Evolutionary conservation across 345 rosid genomes (phyloP), one percentile per base, ranked within the genome.

Genomic region (Tarenaya hassleriana): DNA sequence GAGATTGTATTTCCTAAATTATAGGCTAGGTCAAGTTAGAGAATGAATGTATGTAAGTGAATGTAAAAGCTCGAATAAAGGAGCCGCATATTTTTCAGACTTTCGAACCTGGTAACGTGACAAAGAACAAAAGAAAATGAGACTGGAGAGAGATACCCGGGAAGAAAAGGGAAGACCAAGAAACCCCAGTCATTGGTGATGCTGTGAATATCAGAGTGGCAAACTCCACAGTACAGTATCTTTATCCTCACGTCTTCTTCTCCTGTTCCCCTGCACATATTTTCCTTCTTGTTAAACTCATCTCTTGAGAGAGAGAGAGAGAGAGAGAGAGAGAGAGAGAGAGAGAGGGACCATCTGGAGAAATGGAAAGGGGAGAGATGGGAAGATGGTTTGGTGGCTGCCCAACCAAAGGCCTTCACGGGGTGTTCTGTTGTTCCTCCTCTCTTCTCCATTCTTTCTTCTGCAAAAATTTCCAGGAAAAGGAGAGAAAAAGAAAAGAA

Each of bases 171-270:
- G 45, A 74, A 79, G 9, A 41, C 18, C 3, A 74, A 33, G 16
- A 8, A 4, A 0, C 81, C 83, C 79, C 81, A 79, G 9, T 73
- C 77, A 24, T 73, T 75, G 61, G 62, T 79, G 4, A 71, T 37
- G 62, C 50, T 68, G 42, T 64, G 66, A 31, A 77, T 54, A 61
- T 77, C 81, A 14, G 76, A 39, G 42, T 75, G 83, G 34, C 83
- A 79, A 15, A 82, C 74, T 21, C 85, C 85, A 60, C 85, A 75
- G 29, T 67, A 75, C 52, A 69, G 13, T 29, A 73, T 70, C 50
- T 72, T 71, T 1, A 77, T 48, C 8, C 60, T 53, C 33, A 76
- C 72, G 46, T 79, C 76, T 1, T 70, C 66, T 43, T 66, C 79
- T 12, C 75, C 70, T 0, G 69, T 63, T 17, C 27, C 70, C 63